Base-by-base conservation (phyloP, 305 asterid species). In the Fraxinus nigra region DNA sequence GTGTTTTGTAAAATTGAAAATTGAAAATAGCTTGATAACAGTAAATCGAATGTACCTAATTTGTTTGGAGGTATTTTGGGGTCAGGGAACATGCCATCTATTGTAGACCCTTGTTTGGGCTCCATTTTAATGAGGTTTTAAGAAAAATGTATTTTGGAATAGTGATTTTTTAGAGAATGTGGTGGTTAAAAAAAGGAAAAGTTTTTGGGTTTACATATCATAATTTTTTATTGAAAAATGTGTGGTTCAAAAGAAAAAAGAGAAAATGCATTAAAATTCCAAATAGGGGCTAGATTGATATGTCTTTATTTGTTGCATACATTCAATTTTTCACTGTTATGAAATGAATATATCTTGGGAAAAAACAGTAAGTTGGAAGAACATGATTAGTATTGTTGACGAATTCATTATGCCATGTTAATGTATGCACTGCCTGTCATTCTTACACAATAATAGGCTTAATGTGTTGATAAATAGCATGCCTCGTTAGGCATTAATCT, bases 291-390 rank as follows among this genome's bases (percentile, higher is more conserved):
- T 43, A 43, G 4, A 67, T 67, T 72, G 80, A 75, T 11, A 28
- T 73, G 24, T 54, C 30, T 78, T 65, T 54, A 77, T 35, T 65
- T 78, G 37, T 81, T 51, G 18, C 79, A 40, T 40, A 85, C 48
- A 16, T 63, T 33, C 40, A 33, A 43, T 79, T 72, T 79, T 14
- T 28, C 72, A 74, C 48, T 7, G 16, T 65, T 24, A 22, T 84
- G 32, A 72, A 40, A 48, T 73, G 24, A 40, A 38, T 73, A 59
- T 32, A 38, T 79, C 74, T 14, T 38, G 38, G 38, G 14, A 69
- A 35, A 11, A 11, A 13, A 32, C n/a, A 33, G 18, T 38, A 40
- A 40, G n/a, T 30, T 72, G 65, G 54, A 65, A 79, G 51, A 63
- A 22, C 81, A 51, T 34, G 30, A 54, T 26, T 54, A 69, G 24